Evolutionary conservation across 345 rosid genomes (phyloP), one percentile per base, ranked within the genome.

Genomic region (Eucalyptus cloeziana): DNA sequence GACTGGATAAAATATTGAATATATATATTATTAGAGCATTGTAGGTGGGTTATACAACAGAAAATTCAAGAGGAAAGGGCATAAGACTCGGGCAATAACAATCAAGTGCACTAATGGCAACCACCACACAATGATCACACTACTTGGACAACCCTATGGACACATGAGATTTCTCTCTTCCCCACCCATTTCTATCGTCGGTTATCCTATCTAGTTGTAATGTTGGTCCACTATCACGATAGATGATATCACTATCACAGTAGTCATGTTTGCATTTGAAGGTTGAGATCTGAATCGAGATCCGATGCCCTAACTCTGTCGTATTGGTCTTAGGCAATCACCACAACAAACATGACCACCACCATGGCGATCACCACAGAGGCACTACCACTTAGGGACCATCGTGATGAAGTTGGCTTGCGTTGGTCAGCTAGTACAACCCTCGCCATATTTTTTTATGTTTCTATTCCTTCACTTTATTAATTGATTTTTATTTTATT

Each of bases 351-450:
- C 10, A 14, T n/a, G 76, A n/a, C 40, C 40, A 2, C 19, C 76
- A n/a, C 40, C 21, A n/a, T 7, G 19, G 37, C 10, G 21, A 0
- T 64, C 10, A 15, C 76, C 40, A 6, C 1, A 7, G 0, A n/a
- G 37, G 10, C 76, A 64, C 37, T 43, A 37, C 8, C 83, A 19
- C 27, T 37, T 10, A 25, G 2, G 22, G 45, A 37, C 45, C 45
- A 37, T 2, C 13, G 14, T 11, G 14, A 37, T 12, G 7, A 37
- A 10, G 27, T 14, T 37, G 47, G 83, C 45, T 71, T 5, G 8
- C 4, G 4, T 17, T 37, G 43, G 44, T 33, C 13, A 9, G 1
- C 16, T 3, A 8, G 13, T 19, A 33, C 24, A 33, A 69, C 43
- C 43, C 13, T 31, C 3, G 10, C 80, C 80, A 8, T 2, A 4